A percentile compares a stretch with the other conserved stretches of the same genome.
These are phyloP conservation scores for Penicillium hesseltinei DNA, from an alignment of 2,329 filamentous ascomycete genomes.

Conservation along the genomic window DNA sequence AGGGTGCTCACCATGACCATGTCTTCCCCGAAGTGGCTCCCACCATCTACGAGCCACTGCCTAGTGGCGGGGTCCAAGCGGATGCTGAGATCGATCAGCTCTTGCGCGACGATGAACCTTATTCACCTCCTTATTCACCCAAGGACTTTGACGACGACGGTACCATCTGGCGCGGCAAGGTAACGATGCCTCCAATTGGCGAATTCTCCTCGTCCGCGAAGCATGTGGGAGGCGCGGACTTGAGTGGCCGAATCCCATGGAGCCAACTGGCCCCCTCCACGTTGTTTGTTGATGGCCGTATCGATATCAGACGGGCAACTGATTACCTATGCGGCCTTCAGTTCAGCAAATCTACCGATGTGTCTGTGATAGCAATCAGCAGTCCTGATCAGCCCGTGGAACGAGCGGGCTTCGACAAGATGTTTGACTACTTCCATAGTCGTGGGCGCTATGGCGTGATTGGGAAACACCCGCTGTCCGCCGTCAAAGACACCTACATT, in stretches of 20 bases:
- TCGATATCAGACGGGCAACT: constrained; percentile 77
- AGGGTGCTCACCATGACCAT: constrained; percentile 45
- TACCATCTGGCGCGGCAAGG: constrained; percentile 72
- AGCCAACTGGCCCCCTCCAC: constrained; percentile 68
- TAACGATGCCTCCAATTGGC: constrained; percentile 74
- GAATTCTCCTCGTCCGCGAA: constrained; percentile 75
- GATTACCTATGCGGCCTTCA: constrained; percentile 87
- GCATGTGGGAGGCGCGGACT: constrained; percentile 79
- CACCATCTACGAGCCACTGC: constrained; percentile 38
- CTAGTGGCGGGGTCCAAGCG: constrained; percentile 54
- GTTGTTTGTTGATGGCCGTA: constrained; percentile 64
- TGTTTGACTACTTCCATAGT: constrained; percentile 84
- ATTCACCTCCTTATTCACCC: constrained; percentile 80
- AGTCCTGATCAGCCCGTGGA: constrained; percentile 59
- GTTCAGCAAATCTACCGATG: constrained; percentile 77
- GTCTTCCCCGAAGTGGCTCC: constrained; percentile 44
- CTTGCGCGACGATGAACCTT: constrained; percentile 76
- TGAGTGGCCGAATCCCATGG: constrained; percentile 68
- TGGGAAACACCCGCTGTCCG: constrained; percentile 68
- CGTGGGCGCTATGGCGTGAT: constrained; percentile 87
- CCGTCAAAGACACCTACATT: constrained; percentile 87
- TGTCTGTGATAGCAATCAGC: constrained; percentile 73
- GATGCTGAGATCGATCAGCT: constrained; percentile 90
- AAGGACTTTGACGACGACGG: constrained; percentile 70
- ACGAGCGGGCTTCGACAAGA: constrained; percentile 63